Evolutionary conservation across 2,329 filamentous ascomycete species (phyloP).

Genomic region (Thermochaetoides dissita): DNA sequence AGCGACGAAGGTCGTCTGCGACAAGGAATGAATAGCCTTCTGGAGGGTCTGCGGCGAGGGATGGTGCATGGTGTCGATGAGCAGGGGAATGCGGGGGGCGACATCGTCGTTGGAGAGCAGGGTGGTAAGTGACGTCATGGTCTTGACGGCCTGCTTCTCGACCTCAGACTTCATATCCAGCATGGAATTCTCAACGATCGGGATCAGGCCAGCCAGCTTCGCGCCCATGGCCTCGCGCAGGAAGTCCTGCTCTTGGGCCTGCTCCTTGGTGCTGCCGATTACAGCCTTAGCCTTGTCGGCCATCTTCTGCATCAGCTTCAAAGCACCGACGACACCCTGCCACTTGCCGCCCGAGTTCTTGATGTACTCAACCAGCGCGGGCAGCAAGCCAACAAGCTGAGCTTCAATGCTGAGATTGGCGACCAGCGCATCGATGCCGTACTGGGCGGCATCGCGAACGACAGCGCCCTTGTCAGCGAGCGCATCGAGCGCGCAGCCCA

Average conservation of each 20-base stretch:
- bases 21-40: slow-evolving; percentile 92
- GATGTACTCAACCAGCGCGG: slow-evolving; percentile 61
- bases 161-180: slow-evolving; percentile 88
- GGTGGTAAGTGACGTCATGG: slow-evolving; percentile 81
- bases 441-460: slow-evolving; percentile 83
- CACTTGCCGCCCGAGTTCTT: slow-evolving; percentile 81
- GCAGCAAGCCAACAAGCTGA: slow-evolving; percentile 68
- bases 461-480: slow-evolving; percentile 81
- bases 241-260: slow-evolving; percentile 76
- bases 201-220: slow-evolving; percentile 74
- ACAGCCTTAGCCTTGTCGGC: slow-evolving; percentile 86
- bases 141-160: slow-evolving; percentile 76
- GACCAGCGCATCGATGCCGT: slow-evolving; percentile 83
- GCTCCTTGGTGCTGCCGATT: slow-evolving; percentile 62
- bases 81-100: slow-evolving; percentile 73
- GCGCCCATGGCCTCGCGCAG: slow-evolving; percentile 82
- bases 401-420: slow-evolving; percentile 66
- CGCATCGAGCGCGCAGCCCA: slow-evolving; percentile 64
- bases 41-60: slow-evolving; percentile 77
- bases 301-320: slow-evolving; percentile 77
- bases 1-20: slow-evolving; percentile 96
- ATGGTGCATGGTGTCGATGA: slow-evolving; percentile 91
- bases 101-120: slow-evolving; percentile 96
- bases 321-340: slow-evolving; percentile 86
- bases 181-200: slow-evolving; percentile 84